These are phyloP conservation scores for Ganoderma multipileum DNA, from an alignment of 1,284 basidiomycete species.

Conservation along the genomic window DNA sequence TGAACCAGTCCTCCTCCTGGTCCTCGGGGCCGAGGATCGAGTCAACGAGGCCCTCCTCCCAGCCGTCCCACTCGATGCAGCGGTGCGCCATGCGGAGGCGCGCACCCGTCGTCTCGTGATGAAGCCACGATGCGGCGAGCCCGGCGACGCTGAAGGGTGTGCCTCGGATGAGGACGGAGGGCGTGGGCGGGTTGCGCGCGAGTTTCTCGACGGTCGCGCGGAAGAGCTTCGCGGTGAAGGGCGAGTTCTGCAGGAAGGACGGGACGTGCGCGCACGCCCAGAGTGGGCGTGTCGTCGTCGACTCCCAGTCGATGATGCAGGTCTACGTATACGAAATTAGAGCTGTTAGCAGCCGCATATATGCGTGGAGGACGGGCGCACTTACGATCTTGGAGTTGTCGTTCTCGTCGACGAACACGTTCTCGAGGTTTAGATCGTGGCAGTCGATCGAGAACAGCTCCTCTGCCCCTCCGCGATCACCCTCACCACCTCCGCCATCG, in stretches of 20 bases:
- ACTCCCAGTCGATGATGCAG: conserved; percentile 87
- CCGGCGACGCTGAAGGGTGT: conserved; percentile 40
- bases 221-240: conserved; percentile 74
- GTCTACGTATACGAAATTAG: conserved; percentile 51
- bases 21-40: conserved; percentile 77
- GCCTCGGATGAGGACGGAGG: conserved; percentile 28
- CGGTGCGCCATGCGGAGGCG: conserved; percentile 76
- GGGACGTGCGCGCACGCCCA: conserved; percentile 85
- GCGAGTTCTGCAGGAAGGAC: conserved; percentile 76
- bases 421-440: conserved; percentile 81
- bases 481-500: conserved; percentile 40
- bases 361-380: conserved; percentile 18
- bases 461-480: conserved; percentile 23
- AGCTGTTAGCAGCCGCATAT: not conserved
- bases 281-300: conserved; percentile 79
- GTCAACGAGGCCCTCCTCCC: conserved; percentile 82
- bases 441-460: conserved; percentile 79
- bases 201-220: conserved; percentile 63
- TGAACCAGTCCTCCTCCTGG: conserved; percentile 72
- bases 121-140: conserved; percentile 73
- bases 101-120: conserved; percentile 68
- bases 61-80: conserved; percentile 84
- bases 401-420: conserved; percentile 77
- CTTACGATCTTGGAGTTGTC: conserved; percentile 75
- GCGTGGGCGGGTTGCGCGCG: conserved; percentile 35